Percentiles rank a stretch among this genome's conserved stretches.
Conservation (phyloP, 1,284 basidiomycete genomes). For the Athelia sp. region DNA sequence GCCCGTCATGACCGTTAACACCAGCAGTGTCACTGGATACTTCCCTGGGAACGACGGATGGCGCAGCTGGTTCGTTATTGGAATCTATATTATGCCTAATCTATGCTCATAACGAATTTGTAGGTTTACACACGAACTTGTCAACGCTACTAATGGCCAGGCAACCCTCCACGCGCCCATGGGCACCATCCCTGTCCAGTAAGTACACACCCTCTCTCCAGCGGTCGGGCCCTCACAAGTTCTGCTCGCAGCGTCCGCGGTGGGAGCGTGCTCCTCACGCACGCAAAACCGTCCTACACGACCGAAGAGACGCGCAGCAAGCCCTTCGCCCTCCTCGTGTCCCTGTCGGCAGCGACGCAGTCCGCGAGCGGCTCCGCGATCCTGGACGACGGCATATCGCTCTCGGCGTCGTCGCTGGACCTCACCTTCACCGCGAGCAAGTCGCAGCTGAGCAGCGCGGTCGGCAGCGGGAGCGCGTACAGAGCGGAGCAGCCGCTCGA, state of each 20-base stretch:
- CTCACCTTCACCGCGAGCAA: no score
- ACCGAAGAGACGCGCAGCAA: slow-evolving; percentile 49
- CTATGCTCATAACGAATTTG: slow-evolving; percentile 58
- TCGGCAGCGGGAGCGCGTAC: no score
- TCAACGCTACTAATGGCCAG: slow-evolving; percentile 33
- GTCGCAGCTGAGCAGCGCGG: no score
- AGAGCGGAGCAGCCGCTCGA: no score
- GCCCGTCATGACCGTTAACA: slow-evolving; percentile 63
- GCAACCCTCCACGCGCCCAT: slow-evolving; percentile 54
- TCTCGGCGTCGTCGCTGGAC: background rate
- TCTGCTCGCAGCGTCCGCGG: slow-evolving; percentile 64
- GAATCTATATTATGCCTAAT: slow-evolving; percentile 33
- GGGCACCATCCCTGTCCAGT: slow-evolving; percentile 60
- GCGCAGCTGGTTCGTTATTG: background rate
- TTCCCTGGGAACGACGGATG: no score
- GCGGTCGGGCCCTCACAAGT: no score
- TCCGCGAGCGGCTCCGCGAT: slow-evolving; percentile 51
- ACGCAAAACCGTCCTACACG: slow-evolving; percentile 52
- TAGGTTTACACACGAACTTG: slow-evolving; percentile 61
- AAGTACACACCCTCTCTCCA: no score
- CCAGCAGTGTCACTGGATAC: slow-evolving; percentile 46
- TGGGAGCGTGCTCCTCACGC: slow-evolving; percentile 53
- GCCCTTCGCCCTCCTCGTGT: slow-evolving; percentile 52
- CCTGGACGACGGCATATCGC: slow-evolving; percentile 52
- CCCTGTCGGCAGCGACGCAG: slow-evolving; percentile 44